Conservation (phyloP, 352 stramenopile species). For the Phytophthora litchii region DNA sequence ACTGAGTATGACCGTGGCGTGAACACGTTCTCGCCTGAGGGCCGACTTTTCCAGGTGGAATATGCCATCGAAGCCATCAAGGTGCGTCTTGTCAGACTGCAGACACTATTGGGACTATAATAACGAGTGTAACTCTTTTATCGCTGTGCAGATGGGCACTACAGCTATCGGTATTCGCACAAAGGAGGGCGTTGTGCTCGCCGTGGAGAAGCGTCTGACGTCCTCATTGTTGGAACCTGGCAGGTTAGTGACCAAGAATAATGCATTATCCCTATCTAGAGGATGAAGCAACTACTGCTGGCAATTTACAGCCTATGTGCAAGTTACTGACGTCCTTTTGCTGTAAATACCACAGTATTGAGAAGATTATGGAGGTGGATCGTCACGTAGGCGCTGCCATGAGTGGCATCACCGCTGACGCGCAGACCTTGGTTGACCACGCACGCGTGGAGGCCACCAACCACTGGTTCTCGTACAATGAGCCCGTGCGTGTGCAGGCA, state of each 20-base stretch:
- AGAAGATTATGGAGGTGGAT: constrained; percentile 99
- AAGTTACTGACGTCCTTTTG: constrained; percentile 6
- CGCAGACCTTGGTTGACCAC: constrained; percentile 99
- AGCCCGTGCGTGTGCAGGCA: constrained; percentile 97
- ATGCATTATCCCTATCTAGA: neutral
- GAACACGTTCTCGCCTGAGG: constrained; percentile 99
- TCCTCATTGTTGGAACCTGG: constrained; percentile 95
- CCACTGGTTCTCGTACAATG: constrained; percentile 98
- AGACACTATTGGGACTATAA: neutral
- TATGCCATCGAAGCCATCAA: constrained; percentile 99
- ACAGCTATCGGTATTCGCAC: constrained; percentile 98
- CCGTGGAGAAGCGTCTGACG: constrained; percentile 98
- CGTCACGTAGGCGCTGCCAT: constrained; percentile 97
- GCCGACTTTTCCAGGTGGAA: constrained; percentile 98
- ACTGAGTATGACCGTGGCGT: constrained; percentile 99
- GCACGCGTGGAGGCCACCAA: constrained; percentile 99
- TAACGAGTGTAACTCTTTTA: neutral
- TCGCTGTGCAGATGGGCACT: constrained; percentile 90
- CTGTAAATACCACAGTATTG: constrained; percentile 79
- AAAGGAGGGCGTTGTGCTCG: constrained; percentile 97
- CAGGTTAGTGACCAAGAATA: constrained; percentile 49
- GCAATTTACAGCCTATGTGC: neutral
- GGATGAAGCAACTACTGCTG: neutral
- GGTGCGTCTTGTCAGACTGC: constrained; percentile 35
- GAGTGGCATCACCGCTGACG: constrained; percentile 98